These are phyloP conservation scores for Pulchroboletus neoregius DNA, from an alignment of 1,284 basidiomycete species.

Conservation along the genomic window DNA sequence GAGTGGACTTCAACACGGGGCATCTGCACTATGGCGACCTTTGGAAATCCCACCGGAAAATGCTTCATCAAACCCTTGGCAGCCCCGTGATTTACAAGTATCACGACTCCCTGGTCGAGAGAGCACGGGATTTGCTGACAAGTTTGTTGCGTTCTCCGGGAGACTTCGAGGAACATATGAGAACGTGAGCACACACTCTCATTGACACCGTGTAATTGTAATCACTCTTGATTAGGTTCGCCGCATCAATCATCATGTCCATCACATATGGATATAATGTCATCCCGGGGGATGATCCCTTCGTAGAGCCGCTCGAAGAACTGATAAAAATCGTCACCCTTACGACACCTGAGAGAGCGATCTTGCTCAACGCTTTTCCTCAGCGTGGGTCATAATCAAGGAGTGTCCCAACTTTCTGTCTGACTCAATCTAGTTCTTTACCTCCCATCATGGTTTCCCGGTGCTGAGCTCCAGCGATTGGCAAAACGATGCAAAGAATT, in stretches of 20 bases:
- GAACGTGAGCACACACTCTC: conserved; percentile 14
- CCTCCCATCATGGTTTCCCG: conserved; percentile 37
- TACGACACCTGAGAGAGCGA: conserved; percentile 22
- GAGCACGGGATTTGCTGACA: conserved; percentile 5
- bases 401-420: conserved; percentile 12
- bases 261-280: conserved; percentile 24
- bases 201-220: background rate
- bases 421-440: conserved; percentile 17
- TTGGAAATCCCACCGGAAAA: conserved; percentile 20
- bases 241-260: conserved; percentile 24
- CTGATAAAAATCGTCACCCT: conserved; percentile 7
- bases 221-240: conserved; percentile 10
- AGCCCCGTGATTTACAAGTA: conserved; percentile 14
- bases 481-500: conserved; percentile 25
- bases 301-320: conserved; percentile 17
- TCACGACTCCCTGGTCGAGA: conserved; percentile 6
- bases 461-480: conserved; percentile 23
- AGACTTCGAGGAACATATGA: conserved; percentile 8
- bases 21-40: conserved; percentile 14
- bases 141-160: conserved; percentile 15
- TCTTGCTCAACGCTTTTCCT: conserved; percentile 21
- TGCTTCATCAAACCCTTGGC: conserved; percentile 17
- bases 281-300: conserved; percentile 14
- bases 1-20: conserved; percentile 22
- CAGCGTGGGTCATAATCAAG: conserved; percentile 16